Evolutionary conservation across 2,329 filamentous ascomycete species (phyloP).

Genomic region (Nothomitra cinnamomea): DNA sequence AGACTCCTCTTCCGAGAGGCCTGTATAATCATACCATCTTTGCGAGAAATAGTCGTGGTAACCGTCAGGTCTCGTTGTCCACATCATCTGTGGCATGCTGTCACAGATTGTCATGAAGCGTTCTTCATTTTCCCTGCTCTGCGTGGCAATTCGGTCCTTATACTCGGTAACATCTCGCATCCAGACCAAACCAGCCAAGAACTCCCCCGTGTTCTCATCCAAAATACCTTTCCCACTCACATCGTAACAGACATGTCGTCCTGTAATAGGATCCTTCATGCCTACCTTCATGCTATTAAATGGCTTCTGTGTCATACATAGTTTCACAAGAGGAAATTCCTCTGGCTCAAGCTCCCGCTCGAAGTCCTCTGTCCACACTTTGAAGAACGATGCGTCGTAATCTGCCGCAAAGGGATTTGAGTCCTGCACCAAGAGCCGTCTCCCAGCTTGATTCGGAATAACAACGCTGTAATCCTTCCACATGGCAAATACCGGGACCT

Average conservation of each 20-base stretch:
- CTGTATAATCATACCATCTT: conserved; percentile 68
- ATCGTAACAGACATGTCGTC: conserved; percentile 42
- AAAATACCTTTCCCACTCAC: conserved; percentile 48
- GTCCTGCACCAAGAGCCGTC: conserved; percentile 31
- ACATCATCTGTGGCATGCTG: conserved; percentile 47
- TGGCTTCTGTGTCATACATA: conserved; percentile 43
- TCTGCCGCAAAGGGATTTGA: conserved; percentile 26
- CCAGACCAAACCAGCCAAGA: conserved; percentile 54
- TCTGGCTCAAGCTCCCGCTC: conserved; percentile 35
- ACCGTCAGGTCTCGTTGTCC: conserved; percentile 53
- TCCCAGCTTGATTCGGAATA: conserved; percentile 52
- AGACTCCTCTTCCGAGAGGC: conserved; percentile 43
- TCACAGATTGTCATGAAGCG: conserved; percentile 64
- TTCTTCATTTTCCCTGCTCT: conserved; percentile 53
- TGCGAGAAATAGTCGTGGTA: conserved; percentile 56
- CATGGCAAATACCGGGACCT: conserved; percentile 60
- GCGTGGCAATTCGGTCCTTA: conserved; percentile 49
- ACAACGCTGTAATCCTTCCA: conserved; percentile 64
- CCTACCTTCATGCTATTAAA: conserved; percentile 45
- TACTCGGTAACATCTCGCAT: conserved; percentile 58
- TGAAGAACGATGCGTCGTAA: conserved; percentile 39
- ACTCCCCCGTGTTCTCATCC: conserved; percentile 51
- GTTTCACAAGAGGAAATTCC: conserved; percentile 49
- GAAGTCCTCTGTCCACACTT: conserved; percentile 50
- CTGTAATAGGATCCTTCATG: conserved; percentile 37